Evolutionary conservation across 306 rosid species (phyloP).

Genomic region (Trifolium pratense): DNA sequence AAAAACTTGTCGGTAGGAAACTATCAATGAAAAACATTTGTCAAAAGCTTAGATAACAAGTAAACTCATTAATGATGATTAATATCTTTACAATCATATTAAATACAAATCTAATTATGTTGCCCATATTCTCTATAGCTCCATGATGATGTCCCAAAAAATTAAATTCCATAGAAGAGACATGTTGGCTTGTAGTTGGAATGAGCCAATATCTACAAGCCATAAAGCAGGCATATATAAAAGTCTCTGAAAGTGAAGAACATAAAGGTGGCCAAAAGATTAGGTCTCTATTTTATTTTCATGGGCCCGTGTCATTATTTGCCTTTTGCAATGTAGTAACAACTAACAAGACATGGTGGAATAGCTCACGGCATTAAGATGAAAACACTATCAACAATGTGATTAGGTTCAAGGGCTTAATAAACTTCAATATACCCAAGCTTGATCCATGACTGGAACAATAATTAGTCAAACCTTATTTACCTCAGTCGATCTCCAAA

Average conservation of each 20-base stretch:
- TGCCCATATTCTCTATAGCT: conserved; percentile 24
- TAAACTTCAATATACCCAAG: neutral
- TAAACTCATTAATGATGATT: conserved; percentile 11
- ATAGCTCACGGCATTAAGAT: conserved; percentile 32
- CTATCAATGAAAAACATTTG: conserved; percentile 20
- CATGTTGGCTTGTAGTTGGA: conserved; percentile 24
- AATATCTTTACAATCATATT: conserved; percentile 7
- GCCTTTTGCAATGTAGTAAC: conserved; percentile 27
- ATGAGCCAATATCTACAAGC: conserved; percentile 19
- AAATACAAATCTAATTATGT: conserved; percentile 12
- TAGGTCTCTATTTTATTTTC: conserved; percentile 4
- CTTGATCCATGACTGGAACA: neutral
- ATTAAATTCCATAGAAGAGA: conserved; percentile 5
- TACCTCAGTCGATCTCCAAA: neutral
- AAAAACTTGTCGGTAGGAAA: conserved; percentile 6
- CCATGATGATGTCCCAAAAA: conserved; percentile 30
- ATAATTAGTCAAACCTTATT: neutral
- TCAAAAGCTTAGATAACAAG: conserved; percentile 30
- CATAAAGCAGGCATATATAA: conserved; percentile 15
- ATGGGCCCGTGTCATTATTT: conserved; percentile 27
- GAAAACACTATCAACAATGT: conserved; percentile 25
- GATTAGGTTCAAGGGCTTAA: neutral
- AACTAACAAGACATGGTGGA: conserved; percentile 18
- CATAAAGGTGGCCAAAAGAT: conserved; percentile 17
- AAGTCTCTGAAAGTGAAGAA: conserved; percentile 28